phyloP scores from a whole-genome alignment of 306 rosid species.

The Lupinus albus region DNA sequence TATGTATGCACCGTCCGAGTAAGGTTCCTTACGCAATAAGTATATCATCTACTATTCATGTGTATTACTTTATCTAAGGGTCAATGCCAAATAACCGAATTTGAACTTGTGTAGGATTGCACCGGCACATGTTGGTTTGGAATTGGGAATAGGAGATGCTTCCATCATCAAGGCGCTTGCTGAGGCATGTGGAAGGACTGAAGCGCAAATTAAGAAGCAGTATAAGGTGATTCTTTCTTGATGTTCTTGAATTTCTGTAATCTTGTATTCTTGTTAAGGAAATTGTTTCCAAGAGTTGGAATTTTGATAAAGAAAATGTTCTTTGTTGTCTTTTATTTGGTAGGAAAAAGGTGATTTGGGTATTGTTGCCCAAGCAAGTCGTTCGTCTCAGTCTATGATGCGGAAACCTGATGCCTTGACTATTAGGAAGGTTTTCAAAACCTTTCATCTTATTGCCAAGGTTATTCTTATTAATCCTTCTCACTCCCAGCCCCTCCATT shows the following conservation, averaged over 20 bases:
- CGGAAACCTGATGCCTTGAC: conserved; percentile 78
- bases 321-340: conserved; percentile 30
- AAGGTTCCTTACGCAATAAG: too few relatives aligned
- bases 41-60: too few relatives aligned
- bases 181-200: conserved; percentile 76
- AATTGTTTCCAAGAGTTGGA: not conserved
- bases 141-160: conserved; percentile 88
- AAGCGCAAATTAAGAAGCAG: conserved; percentile 61
- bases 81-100: not conserved
- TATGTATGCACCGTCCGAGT: too few relatives aligned
- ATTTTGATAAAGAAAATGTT: not conserved
- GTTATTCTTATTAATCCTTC: conserved; percentile 29
- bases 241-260: not conserved
- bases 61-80: too few relatives aligned
- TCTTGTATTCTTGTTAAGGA: not conserved
- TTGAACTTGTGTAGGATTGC: conserved; percentile 48
- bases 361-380: conserved; percentile 77
- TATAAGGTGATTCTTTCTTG: conserved; percentile 55
- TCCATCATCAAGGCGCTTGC: conserved; percentile 85
- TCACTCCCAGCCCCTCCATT: not conserved
- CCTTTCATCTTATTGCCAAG: conserved; percentile 83
- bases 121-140: conserved; percentile 74
- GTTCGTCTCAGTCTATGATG: conserved; percentile 86
- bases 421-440: conserved; percentile 72
- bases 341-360: conserved; percentile 87